phyloP scores from a whole-genome alignment of 2,329 filamentous ascomycete genomes.

The Nannizziopsis arthrosporioides region DNA sequence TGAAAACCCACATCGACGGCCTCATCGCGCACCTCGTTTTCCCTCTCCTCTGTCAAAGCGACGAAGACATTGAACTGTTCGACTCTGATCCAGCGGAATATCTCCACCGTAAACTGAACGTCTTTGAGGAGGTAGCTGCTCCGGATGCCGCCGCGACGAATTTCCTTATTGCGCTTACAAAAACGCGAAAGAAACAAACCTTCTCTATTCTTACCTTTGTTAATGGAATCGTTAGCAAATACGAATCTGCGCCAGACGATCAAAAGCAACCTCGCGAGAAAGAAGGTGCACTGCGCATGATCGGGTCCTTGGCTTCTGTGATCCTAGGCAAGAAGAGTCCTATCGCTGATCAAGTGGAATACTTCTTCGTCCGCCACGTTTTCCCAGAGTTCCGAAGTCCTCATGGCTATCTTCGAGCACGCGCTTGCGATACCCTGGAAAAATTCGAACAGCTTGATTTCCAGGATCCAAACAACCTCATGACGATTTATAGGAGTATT shows the following conservation, averaged over 20 bases:
- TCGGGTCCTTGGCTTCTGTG: slow-evolving; percentile 84
- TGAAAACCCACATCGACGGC: slow-evolving; percentile 87
- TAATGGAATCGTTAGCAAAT: slow-evolving; percentile 87
- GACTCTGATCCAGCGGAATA: slow-evolving; percentile 92
- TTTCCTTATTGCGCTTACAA: slow-evolving; percentile 88
- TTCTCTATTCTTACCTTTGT: slow-evolving; percentile 91
- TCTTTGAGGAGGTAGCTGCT: slow-evolving; percentile 91
- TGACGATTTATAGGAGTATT: slow-evolving; percentile 93
- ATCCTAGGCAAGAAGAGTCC: slow-evolving; percentile 97
- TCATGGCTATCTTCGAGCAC: slow-evolving; percentile 82
- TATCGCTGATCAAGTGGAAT: slow-evolving; percentile 93
- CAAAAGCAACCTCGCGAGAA: slow-evolving; percentile 93
- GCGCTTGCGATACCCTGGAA: slow-evolving; percentile 92
- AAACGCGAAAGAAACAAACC: slow-evolving; percentile 87
- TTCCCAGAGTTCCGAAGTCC: slow-evolving; percentile 94
- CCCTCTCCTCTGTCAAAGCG: slow-evolving; percentile 81
- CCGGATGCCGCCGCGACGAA: slow-evolving; percentile 94
- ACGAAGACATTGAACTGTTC: slow-evolving; percentile 89
- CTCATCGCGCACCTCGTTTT: slow-evolving; percentile 92
- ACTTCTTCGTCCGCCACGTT: slow-evolving; percentile 95
- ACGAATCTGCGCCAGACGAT: slow-evolving; percentile 69
- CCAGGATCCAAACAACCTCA: slow-evolving; percentile 88
- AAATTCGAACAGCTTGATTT: slow-evolving; percentile 97
- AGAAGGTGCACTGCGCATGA: slow-evolving; percentile 93
- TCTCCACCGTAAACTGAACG: slow-evolving; percentile 91